phyloP scores from a whole-genome alignment of 345 rosid genomes.

The Reutealis trisperma region DNA sequence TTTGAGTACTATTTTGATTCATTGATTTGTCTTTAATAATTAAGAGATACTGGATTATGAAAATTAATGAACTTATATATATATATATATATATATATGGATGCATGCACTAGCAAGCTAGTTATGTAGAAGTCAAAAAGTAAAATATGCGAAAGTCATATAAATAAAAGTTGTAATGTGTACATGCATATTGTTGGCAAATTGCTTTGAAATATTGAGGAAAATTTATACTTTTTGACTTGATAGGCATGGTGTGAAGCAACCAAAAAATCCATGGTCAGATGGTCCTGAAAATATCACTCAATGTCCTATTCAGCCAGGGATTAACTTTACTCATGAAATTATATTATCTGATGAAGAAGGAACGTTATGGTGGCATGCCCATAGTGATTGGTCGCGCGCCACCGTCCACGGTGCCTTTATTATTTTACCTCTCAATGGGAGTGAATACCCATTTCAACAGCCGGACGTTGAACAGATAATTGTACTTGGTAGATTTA shows the following conservation, averaged over 20 bases:
- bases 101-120: no score
- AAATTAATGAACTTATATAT: no score
- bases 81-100: no score
- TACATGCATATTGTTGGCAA: no score
- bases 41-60: no score
- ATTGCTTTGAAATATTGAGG: no score
- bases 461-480: slow-evolving; percentile 18
- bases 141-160: no score
- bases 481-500: slow-evolving; percentile 10
- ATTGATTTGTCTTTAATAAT: no score
- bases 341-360: slow-evolving; percentile 27
- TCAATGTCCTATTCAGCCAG: slow-evolving; percentile 41
- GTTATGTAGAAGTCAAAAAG: no score
- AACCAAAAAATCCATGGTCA: slow-evolving; percentile 44
- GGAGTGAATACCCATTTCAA: slow-evolving; percentile 26
- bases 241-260: slow-evolving; percentile 47
- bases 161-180: no score
- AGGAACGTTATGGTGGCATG: slow-evolving; percentile 51
- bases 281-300: slow-evolving; percentile 52
- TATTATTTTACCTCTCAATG: slow-evolving; percentile 21
- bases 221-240: no score
- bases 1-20: no score
- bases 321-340: slow-evolving; percentile 25
- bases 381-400: slow-evolving; percentile 46
- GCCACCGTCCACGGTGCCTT: slow-evolving; percentile 44